Evolutionary conservation across 2,329 filamentous ascomycete genomes (phyloP).

Genomic region (Aspergillus udagawae): DNA sequence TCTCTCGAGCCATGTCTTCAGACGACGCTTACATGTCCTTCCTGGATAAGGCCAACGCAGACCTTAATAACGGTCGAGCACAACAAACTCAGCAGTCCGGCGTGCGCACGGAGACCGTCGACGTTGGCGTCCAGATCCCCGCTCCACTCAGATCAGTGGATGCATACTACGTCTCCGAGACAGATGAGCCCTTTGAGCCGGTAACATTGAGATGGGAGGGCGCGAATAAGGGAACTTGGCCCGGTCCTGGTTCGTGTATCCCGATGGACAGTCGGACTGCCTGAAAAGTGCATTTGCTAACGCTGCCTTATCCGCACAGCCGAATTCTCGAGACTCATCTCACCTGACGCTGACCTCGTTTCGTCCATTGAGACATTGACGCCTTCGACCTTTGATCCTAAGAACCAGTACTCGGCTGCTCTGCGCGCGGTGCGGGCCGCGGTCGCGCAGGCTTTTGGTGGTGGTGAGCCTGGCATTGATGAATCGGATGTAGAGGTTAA

Average conservation of each 20-base stretch:
- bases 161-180: slow-evolving; percentile 71
- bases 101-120: slow-evolving; percentile 36
- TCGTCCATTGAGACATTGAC: slow-evolving; percentile 58
- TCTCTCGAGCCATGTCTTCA: slow-evolving; percentile 44
- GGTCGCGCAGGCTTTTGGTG: slow-evolving; percentile 12
- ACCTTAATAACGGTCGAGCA: slow-evolving; percentile 41
- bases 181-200: slow-evolving; percentile 79
- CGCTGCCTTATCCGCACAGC: slow-evolving; percentile 41
- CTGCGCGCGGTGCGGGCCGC: slow-evolving; percentile 52
- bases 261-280: background rate
- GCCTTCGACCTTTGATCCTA: slow-evolving; percentile 67
- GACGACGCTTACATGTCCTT: slow-evolving; percentile 83
- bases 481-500: slow-evolving; percentile 56
- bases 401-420: slow-evolving; percentile 59
- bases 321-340: slow-evolving; percentile 66
- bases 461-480: slow-evolving; percentile 45
- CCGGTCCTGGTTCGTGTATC: slow-evolving; percentile 29
- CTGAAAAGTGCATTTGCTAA: background rate
- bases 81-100: slow-evolving; percentile 17
- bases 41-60: slow-evolving; percentile 79
- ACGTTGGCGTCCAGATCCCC: slow-evolving; percentile 56
- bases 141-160: slow-evolving; percentile 53
- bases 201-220: slow-evolving; percentile 61
- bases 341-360: slow-evolving; percentile 25
- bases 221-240: slow-evolving; percentile 31